These are phyloP conservation scores for Trametes cinnabarina DNA, from an alignment of 768 basidiomycete genomes.

Conservation along the genomic window DNA sequence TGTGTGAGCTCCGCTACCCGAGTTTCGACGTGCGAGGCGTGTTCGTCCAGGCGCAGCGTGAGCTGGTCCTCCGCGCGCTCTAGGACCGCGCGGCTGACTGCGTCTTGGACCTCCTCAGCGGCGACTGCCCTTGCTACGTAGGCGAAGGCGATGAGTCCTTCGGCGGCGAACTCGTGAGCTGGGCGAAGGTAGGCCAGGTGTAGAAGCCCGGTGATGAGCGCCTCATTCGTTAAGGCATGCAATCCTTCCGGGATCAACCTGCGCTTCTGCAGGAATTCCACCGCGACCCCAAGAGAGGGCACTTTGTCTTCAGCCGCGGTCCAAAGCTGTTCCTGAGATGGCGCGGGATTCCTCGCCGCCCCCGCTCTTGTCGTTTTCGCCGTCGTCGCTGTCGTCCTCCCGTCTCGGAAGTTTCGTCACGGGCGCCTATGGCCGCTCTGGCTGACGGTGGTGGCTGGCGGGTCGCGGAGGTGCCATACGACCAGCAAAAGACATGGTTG, in stretches of 20 bases:
- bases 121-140: neutral
- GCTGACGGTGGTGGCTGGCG: neutral
- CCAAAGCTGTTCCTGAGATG: too few relatives aligned
- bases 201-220: constrained; percentile 3
- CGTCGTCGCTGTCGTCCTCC: neutral
- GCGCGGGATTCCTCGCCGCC: too few relatives aligned
- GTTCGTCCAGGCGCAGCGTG: neutral
- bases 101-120: neutral
- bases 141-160: constrained; percentile 7
- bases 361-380: neutral
- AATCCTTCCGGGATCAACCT: constrained; percentile 5
- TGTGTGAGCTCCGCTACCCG: neutral
- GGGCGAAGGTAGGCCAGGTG: neutral
- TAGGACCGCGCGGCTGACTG: neutral
- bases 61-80: constrained; percentile 6
- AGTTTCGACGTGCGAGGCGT: neutral
- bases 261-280: neutral
- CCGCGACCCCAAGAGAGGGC: neutral
- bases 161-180: neutral
- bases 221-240: neutral
- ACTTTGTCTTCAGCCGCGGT: too few relatives aligned
- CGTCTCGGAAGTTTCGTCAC: neutral
- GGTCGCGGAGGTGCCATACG: neutral
- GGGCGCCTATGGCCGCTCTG: neutral
- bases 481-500: neutral